These are phyloP conservation scores for Lactarius tabidus DNA, from an alignment of 768 basidiomycete genomes.

Conservation along the genomic window DNA sequence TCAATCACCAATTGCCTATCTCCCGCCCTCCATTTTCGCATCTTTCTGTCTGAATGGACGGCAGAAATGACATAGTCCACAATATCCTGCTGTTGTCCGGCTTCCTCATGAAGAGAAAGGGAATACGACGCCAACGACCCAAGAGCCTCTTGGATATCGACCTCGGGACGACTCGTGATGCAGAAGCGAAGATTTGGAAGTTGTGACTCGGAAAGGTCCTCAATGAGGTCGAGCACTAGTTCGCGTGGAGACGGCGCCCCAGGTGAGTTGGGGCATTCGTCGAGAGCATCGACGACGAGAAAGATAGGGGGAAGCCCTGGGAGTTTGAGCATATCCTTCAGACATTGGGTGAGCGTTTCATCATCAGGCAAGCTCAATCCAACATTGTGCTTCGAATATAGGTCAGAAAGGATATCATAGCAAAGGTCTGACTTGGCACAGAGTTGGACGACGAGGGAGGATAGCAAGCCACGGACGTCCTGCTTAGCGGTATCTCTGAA, in stretches of 20 bases:
- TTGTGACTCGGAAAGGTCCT: neutral
- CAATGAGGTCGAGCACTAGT: neutral
- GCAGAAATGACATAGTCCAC: neutral
- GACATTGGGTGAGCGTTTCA: neutral
- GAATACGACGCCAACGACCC: neutral
- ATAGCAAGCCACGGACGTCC: constrained; percentile 1
- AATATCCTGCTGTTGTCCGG: constrained; percentile 2
- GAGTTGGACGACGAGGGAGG: constrained; percentile 10
- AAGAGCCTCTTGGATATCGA: neutral
- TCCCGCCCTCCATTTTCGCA: constrained; percentile 4
- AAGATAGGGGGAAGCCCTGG: neutral
- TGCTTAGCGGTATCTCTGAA: constrained; percentile 15
- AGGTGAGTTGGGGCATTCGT: constrained; percentile 8
- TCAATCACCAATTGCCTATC: constrained; percentile 4
- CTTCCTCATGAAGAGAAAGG: constrained; percentile 8
- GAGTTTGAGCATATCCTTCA: constrained; percentile 2
- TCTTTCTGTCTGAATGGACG: neutral
- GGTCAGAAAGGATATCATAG: neutral
- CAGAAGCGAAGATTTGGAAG: constrained; percentile 10
- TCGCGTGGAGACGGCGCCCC: constrained; percentile 2
- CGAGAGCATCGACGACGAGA: constrained; percentile 3
- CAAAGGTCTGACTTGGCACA: constrained; percentile 1
- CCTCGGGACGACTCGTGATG: constrained; percentile 4
- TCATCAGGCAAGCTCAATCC: neutral
- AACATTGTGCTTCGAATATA: neutral